Evolutionary conservation across 2,329 filamentous ascomycete genomes (phyloP).

Genomic region (Alternaria incomplexa): DNA sequence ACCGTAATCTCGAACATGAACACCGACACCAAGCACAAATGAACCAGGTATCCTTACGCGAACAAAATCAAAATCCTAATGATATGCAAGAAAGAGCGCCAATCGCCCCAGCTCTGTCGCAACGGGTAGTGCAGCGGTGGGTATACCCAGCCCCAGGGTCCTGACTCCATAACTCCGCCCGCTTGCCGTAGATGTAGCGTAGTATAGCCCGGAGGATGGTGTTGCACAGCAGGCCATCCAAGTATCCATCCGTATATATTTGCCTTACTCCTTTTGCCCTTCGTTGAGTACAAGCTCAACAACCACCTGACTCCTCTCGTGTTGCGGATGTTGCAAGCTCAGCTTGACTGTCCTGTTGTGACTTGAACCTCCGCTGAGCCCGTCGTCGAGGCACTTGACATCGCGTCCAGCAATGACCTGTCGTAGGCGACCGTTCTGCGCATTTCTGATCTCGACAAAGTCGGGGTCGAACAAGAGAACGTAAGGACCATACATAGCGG

Average conservation of each 20-base stretch:
- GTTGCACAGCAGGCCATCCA: background rate
- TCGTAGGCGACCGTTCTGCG: conserved; percentile 88
- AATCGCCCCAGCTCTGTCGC: background rate
- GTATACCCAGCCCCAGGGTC: background rate
- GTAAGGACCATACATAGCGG: conserved; percentile 90
- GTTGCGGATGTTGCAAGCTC: conserved; percentile 91
- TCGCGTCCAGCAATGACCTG: conserved; percentile 94
- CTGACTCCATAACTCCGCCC: background rate
- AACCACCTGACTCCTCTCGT: conserved; percentile 83
- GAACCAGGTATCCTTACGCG: background rate
- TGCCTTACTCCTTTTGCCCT: conserved; percentile 66
- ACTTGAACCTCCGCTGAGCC: conserved; percentile 44
- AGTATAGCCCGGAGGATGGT: background rate
- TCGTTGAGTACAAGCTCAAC: conserved; percentile 93
- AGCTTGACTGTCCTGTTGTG: conserved; percentile 83
- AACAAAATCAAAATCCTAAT: background rate
- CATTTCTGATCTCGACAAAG: conserved; percentile 96
- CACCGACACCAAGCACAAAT: background rate
- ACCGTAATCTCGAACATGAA: background rate
- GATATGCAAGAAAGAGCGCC: background rate
- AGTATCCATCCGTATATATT: background rate
- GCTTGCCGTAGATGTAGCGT: background rate
- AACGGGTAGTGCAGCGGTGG: background rate
- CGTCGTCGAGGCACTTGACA: conserved; percentile 86
- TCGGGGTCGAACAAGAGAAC: conserved; percentile 93